Conservation (phyloP, 1,284 basidiomycete species). For the Puccinia hordei region DNA sequence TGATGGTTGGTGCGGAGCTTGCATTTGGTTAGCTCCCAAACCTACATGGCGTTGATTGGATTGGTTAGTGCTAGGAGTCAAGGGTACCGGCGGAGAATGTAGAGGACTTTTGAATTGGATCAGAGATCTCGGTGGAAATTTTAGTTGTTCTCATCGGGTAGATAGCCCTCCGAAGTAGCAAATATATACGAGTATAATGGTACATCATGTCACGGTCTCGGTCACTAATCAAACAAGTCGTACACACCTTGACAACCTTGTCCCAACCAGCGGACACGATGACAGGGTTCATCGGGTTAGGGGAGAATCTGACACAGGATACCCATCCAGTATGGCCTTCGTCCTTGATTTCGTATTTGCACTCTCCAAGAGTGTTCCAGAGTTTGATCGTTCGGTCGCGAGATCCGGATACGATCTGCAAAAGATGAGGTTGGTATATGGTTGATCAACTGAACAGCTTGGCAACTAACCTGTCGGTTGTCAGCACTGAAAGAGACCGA, state of each 20-base stretch:
- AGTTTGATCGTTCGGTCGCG: constrained; percentile 98
- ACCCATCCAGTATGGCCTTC: constrained; percentile 98
- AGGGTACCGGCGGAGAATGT: background rate
- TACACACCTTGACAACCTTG: constrained; percentile 93
- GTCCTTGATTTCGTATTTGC: constrained; percentile 99
- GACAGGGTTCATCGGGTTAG: constrained; percentile 95
- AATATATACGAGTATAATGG: constrained; percentile 64
- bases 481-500: constrained; percentile 64
- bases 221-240: constrained; percentile 46
- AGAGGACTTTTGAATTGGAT: constrained; percentile 58
- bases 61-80: background rate
- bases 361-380: constrained; percentile 99
- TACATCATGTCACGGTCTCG: constrained; percentile 61
- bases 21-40: constrained; percentile 99
- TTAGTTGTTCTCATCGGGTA: constrained; percentile 69
- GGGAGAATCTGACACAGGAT: constrained; percentile 98
- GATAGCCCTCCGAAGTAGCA: constrained; percentile 78
- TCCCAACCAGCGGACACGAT: constrained; percentile 99
- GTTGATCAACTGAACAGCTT: constrained; percentile 62
- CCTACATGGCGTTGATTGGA: constrained; percentile 64
- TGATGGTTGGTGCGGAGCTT: constrained; percentile 99
- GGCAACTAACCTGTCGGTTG: constrained; percentile 55
- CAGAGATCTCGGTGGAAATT: constrained; percentile 76
- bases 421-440: constrained; percentile 84
- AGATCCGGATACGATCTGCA: constrained; percentile 97